These are phyloP conservation scores for Candida nanaspora DNA, from an alignment of 805 yeast species.

Conservation along the genomic window DNA sequence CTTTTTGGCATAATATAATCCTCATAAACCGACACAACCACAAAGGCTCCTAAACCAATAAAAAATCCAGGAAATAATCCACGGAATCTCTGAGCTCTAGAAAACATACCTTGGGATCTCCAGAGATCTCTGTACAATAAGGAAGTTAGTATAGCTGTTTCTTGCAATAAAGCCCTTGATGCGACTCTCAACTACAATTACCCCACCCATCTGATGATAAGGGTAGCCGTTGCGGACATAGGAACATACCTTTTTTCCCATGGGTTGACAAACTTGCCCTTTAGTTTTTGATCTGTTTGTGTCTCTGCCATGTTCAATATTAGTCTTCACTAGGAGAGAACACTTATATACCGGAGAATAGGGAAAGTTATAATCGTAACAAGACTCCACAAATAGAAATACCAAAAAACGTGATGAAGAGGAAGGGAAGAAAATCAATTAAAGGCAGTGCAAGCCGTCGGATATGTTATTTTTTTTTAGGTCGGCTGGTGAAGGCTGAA, in stretches of 20 bases:
- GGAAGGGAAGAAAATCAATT: too few relatives aligned
- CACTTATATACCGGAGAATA: too few relatives aligned
- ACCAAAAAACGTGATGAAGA: too few relatives aligned
- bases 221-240: not conserved
- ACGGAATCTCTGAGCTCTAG: conserved; percentile 59
- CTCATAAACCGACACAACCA: conserved; percentile 57
- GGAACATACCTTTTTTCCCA: not conserved
- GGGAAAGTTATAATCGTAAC: too few relatives aligned
- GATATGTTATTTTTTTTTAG: too few relatives aligned
- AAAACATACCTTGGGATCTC: conserved; percentile 82
- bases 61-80: conserved; percentile 78
- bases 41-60: conserved; percentile 69
- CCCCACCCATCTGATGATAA: not conserved
- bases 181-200: not conserved
- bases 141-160: not conserved
- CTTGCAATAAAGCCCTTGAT: not conserved
- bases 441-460: not conserved
- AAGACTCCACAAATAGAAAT: too few relatives aligned
- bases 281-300: not conserved
- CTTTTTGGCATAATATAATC: conserved; percentile 32
- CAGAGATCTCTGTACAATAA: conserved; percentile 62
- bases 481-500: too few relatives aligned
- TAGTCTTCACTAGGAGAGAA: too few relatives aligned
- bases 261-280: not conserved
- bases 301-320: too few relatives aligned